Evolutionary conservation across 305 asterid species (phyloP), one percentile per base, ranked within the genome.

Genomic region (Rubia tinctorum): DNA sequence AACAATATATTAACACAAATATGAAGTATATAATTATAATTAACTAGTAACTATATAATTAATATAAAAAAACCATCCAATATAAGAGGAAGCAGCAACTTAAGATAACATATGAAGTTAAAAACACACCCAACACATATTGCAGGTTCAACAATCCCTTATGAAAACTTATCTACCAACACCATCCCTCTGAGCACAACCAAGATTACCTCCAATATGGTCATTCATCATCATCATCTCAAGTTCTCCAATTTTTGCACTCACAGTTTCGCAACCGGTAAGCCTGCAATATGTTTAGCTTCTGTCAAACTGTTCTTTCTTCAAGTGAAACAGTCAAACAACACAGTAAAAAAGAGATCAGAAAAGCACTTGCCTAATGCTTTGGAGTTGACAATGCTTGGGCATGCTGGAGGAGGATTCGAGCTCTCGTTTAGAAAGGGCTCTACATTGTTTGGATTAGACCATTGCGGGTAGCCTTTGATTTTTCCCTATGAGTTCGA

Each of bases 351-450:
- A 20, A 44, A 12, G n/a, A 11, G 4, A 68, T 53, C 13, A 22
- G 71, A 43, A 30, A 39, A 61, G 20, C 49, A 56, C 30, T 81
- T 87, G 91, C 98, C 98, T 79, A 91, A 65, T 68, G 92, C 88
- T 82, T 94, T 94, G 43, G 97, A 82, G 66, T 94, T 94, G 53
- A 94, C 97, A 70, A 94, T 88, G 83, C 98, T 94, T 25, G 97
- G 98, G 82, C 91, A 90, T 30, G 98, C 97, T 55, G 96, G 85
- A 22, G 98, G 98, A 23, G 98, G 95, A 40, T 80, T 62, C 55
- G 96, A 71, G 66, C 81, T 89, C 84, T 90, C 96, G 27, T 88
- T 68, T 75, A 94, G 77, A 84, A 94, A 94, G 6, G 83, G 81
- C 1, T 94, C 98, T 68, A 90, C 95, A 3, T 78, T 77, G 84